These are phyloP conservation scores for Cyclaneusma minus DNA, from an alignment of 2,329 filamentous ascomycete species.

Conservation along the genomic window DNA sequence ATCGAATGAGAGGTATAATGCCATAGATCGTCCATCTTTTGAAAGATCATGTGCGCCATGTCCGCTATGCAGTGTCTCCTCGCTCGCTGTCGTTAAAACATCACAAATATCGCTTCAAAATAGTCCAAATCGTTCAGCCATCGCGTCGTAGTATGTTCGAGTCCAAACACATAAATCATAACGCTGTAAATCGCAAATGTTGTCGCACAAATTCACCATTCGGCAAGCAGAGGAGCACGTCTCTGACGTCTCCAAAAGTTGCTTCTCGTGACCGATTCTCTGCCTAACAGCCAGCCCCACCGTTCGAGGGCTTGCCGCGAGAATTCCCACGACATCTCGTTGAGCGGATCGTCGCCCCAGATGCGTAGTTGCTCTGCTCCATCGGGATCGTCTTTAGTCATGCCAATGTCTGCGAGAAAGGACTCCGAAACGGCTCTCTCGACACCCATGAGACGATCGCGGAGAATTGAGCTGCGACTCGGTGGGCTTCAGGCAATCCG, in stretches of 20 bases:
- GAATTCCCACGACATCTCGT: conserved; percentile 26
- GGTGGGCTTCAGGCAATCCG: too few species aligned
- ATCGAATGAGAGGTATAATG: too few species aligned
- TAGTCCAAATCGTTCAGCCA: too few species aligned
- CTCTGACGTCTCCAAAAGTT: conserved; percentile 26
- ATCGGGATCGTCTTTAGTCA: conserved; percentile 19
- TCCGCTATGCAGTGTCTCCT: too few species aligned
- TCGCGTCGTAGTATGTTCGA: too few species aligned
- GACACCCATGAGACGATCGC: conserved; percentile 21
- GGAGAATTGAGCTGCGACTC: conserved; percentile 21
- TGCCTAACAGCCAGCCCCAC: conserved; percentile 24
- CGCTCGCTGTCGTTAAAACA: too few species aligned
- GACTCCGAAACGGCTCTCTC: conserved; percentile 20
- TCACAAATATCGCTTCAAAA: too few species aligned
- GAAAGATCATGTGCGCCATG: too few species aligned
- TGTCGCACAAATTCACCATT: conserved; percentile 17
- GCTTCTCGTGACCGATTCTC: conserved; percentile 22
- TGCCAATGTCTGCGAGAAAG: conserved; percentile 23
- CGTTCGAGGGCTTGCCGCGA: conserved; percentile 22
- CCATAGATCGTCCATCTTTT: too few species aligned
- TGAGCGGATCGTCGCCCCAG: conserved; percentile 25
- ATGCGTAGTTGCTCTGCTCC: conserved; percentile 24
- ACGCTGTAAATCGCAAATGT: too few species aligned
- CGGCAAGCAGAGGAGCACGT: conserved; percentile 19
- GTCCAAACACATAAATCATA: too few species aligned